These are phyloP conservation scores for Ceratobasidium sp. DNA, from an alignment of 1,284 basidiomycete species.

Conservation along the genomic window DNA sequence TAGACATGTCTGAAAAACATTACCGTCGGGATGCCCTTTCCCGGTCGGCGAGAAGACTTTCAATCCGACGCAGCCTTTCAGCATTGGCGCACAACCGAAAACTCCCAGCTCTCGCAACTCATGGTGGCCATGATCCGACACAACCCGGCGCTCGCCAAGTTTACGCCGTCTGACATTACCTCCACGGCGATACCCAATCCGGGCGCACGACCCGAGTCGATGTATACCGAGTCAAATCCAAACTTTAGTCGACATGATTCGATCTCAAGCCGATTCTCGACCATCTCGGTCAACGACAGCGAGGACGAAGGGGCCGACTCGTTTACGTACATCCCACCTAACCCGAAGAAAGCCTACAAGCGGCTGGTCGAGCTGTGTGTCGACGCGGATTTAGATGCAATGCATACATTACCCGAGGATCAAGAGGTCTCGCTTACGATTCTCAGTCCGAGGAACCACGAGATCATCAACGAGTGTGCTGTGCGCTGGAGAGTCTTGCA, in stretches of 20 bases:
- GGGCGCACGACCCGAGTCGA: slow-evolving; percentile 61
- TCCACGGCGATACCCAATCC: slow-evolving; percentile 51
- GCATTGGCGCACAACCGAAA: slow-evolving; percentile 85
- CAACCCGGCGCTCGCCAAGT: slow-evolving; percentile 88
- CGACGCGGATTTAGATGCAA: slow-evolving; percentile 84
- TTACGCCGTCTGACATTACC: slow-evolving; percentile 65
- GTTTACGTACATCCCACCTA: slow-evolving; percentile 91
- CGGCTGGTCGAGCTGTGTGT: slow-evolving; percentile 86
- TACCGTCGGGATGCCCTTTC: slow-evolving; percentile 82
- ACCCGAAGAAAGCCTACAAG: slow-evolving; percentile 85
- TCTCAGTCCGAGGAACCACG: slow-evolving; percentile 80
- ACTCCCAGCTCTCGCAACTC: slow-evolving; percentile 82
- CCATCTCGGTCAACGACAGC: slow-evolving; percentile 62
- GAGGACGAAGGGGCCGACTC: slow-evolving; percentile 74
- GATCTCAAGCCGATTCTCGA: slow-evolving; percentile 69
- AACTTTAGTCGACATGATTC: slow-evolving; percentile 61
- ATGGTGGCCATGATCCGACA: slow-evolving; percentile 88
- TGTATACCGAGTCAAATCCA: slow-evolving; percentile 57
- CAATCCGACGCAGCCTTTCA: slow-evolving; percentile 80
- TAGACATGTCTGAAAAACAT: slow-evolving; percentile 93
- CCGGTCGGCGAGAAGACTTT: slow-evolving; percentile 88
- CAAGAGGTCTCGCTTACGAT: slow-evolving; percentile 97
- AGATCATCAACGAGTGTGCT: slow-evolving; percentile 88
- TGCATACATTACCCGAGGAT: slow-evolving; percentile 90
- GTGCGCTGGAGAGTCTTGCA: slow-evolving; percentile 87